phyloP scores from a whole-genome alignment of 768 basidiomycete genomes.

The Collybia sordida region DNA sequence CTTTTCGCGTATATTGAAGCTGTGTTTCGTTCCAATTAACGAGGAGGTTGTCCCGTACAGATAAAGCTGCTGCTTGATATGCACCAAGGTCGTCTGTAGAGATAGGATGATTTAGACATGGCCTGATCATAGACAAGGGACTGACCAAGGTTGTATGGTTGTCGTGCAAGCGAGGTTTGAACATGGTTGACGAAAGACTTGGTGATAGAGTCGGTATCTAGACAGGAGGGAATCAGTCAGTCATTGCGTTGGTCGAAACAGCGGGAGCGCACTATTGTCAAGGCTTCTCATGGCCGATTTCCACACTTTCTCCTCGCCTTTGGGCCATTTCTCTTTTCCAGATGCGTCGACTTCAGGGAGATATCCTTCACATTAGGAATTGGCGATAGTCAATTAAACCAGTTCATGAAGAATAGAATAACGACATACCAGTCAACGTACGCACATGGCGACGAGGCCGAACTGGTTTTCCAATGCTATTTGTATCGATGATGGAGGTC shows the following conservation, averaged over 20 bases:
- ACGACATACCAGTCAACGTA: constrained; percentile 55
- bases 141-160: constrained; percentile 82
- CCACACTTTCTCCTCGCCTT: constrained; percentile 77
- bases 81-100: constrained; percentile 73
- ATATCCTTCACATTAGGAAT: constrained; percentile 62
- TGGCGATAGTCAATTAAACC: constrained; percentile 1
- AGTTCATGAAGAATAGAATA: constrained; percentile 1
- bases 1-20: constrained; percentile 72
- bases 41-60: constrained; percentile 85
- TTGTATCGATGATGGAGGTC: constrained; percentile 67
- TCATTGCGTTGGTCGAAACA: background rate
- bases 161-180: constrained; percentile 87
- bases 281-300: constrained; percentile 58
- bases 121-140: constrained; percentile 3
- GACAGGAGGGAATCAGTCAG: constrained; percentile 1
- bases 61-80: constrained; percentile 89
- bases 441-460: constrained; percentile 67
- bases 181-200: constrained; percentile 81
- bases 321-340: constrained; percentile 86
- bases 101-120: constrained; percentile 1
- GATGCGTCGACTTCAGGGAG: constrained; percentile 72
- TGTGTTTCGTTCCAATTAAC: constrained; percentile 88
- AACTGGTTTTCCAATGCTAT: constrained; percentile 61
- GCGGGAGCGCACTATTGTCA: constrained; percentile 47
- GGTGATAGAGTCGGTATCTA: constrained; percentile 64